phyloP scores from a whole-genome alignment of 306 rosid genomes.

The Prunus padus region DNA sequence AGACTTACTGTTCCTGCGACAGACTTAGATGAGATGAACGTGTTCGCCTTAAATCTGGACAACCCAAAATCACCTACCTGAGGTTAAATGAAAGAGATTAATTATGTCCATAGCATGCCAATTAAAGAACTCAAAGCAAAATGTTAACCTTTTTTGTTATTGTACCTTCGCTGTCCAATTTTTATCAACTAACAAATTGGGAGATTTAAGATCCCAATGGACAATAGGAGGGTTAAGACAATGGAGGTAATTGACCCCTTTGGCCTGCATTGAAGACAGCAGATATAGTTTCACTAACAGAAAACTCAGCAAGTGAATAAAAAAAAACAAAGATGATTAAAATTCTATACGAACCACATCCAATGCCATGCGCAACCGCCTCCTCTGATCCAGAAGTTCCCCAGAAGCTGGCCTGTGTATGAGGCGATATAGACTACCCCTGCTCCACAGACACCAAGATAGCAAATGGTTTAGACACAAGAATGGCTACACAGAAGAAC shows the following conservation, averaged over 20 bases:
- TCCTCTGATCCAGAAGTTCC: constrained; percentile 76
- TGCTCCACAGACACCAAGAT: constrained; percentile 31
- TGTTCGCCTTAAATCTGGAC: constrained; percentile 94
- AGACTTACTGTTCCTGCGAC: constrained; percentile 95
- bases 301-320: not conserved
- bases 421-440: constrained; percentile 89
- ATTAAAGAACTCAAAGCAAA: constrained; percentile 10
- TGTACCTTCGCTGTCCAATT: constrained; percentile 95
- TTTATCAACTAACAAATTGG: constrained; percentile 88
- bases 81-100: constrained; percentile 20
- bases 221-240: constrained; percentile 84
- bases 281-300: constrained; percentile 2
- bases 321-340: not conserved
- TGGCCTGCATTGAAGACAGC: constrained; percentile 62
- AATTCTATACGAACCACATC: constrained; percentile 81
- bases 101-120: constrained; percentile 5
- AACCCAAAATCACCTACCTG: constrained; percentile 95
- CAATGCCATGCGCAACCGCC: constrained; percentile 80
- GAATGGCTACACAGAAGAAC: not conserved
- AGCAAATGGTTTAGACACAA: constrained; percentile 12
- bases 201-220: constrained; percentile 99
- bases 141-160: constrained; percentile 7
- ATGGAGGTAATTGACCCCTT: constrained; percentile 96
- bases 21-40: constrained; percentile 87
- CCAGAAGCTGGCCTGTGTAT: constrained; percentile 88